Evolutionary conservation across 345 rosid species (phyloP), one percentile per base, ranked within the genome.

Genomic region (Moricandia arvensis): DNA sequence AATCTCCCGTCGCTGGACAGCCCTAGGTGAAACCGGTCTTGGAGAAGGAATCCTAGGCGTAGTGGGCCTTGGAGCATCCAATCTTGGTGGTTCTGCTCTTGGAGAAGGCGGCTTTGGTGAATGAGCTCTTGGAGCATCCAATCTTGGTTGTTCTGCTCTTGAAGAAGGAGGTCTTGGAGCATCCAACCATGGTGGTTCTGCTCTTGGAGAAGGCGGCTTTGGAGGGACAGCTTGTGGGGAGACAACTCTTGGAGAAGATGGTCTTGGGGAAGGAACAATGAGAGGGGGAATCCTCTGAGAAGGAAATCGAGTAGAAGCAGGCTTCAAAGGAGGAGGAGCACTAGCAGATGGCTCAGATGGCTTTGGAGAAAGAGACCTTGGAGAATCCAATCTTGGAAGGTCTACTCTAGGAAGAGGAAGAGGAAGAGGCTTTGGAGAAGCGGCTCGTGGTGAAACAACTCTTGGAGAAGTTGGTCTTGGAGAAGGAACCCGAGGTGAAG

Each of bases 11-110:
- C 41, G 74, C 66, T 61, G 77, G 15, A 67, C 69, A 51, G 29
- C 24, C 37, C 69, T 73, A 30, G 82, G 78, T 1, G 79, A 73
- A 30, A 68, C 74, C 3, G 68, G 33, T 66, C 86, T 76, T 13
- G 96, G 90, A 27, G 98, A 85, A 31, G 89, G 78, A 65, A 65
- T 82, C 35, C 76, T 88, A 49, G 90, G 87, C 68, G 96, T 87
- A 58, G 85, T 66, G 29, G 68, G 73, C 35, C 73, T 49, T 67
- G 68, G 62, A 24, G 73, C 68, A 29, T 63, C 66, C 18, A 63
- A 7, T 29, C 71, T 63, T 55, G 71, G 57, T 33, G 62, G 65
- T 1, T 64, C 76, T 37, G 49, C 69, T 78, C 69, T 72, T 51
- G 74, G 74, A 51, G 77, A 78, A 18, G 73, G 64, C 6, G 69